A percentile compares a stretch with the other conserved stretches of the same genome.
phyloP scores from a whole-genome alignment of 306 rosid genomes.

The Rosa rugosa region DNA sequence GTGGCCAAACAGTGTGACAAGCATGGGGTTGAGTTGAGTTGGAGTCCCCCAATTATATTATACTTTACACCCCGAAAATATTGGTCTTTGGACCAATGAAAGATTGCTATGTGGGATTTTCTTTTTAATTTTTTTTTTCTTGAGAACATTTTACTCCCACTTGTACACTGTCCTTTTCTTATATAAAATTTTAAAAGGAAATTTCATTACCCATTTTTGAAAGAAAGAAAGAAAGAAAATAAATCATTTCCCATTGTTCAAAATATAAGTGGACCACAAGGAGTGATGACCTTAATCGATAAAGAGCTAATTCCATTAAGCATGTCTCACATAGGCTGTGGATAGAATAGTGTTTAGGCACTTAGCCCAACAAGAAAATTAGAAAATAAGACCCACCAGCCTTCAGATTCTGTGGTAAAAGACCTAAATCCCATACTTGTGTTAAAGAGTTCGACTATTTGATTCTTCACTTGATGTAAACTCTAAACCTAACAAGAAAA shows the following conservation, averaged over 20 bases:
- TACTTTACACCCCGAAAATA: background rate
- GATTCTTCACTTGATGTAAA: background rate
- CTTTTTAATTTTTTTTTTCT: background rate
- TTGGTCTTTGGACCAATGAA: background rate
- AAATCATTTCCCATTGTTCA: background rate
- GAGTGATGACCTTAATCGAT: constrained; percentile 1
- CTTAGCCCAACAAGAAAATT: background rate
- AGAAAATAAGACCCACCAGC: background rate
- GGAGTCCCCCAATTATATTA: background rate
- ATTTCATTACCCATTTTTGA: background rate
- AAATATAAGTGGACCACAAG: background rate
- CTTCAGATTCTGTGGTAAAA: background rate
- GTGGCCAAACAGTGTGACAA: constrained; percentile 24
- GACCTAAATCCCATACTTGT: background rate
- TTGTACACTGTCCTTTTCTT: background rate
- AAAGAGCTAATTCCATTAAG: constrained; percentile 11
- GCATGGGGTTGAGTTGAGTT: background rate
- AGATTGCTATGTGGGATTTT: background rate
- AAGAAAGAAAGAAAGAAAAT: background rate
- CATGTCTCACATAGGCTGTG: background rate
- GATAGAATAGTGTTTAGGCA: background rate
- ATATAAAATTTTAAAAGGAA: background rate
- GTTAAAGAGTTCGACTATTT: background rate
- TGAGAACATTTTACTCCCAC: background rate
- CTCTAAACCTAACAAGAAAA: background rate